Evolutionary conservation across 129 eudicot species (phyloP), one percentile per base, ranked within the genome.

Genomic region (Pseudognaphalium luteoalbum): DNA sequence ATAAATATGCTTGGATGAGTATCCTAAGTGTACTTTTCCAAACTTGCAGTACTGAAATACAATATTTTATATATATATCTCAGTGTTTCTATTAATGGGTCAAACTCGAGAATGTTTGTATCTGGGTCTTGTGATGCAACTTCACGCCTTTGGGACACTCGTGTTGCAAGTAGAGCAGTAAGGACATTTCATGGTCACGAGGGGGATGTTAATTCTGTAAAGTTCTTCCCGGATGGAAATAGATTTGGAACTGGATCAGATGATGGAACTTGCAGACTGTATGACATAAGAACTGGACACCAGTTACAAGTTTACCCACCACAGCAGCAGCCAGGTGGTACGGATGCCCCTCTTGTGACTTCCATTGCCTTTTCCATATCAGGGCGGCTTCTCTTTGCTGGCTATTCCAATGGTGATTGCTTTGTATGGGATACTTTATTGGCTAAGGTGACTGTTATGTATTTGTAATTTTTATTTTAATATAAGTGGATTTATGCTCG

Each of bases 211-310:
- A 91, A 90, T 93, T 77, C 96, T 4, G 98, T 93, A 7, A 90
- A 93, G 82, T 93, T 87, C 81, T 93, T 93, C 61, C 98, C 98
- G 7, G 98, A 93, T 84, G 98, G 98, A 73, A 87, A 93, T 72
- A 87, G 98, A 84, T 93, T 93, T 81, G 97, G 96, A 62, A 88
- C 96, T 30, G 98, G 98, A 19, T 93, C 98, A 71, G 98, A 85
- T 21, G 98, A 93, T 66, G 98, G 98, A 75, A 88, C 88, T 64
- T 90, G 96, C 84, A 88, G 96, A 67, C 83, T 93, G 39, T 93
- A 81, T 85, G 98, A 93, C 87, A 87, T 90, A 68, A 86, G 98
- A 81, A 91, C 98, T 7, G 98, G 98, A 16, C 98, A 93, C 81
- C 96, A 90, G 76, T 91, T 93, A 70, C 98, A 93, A 84, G 88